Conservation (phyloP, 345 rosid genomes). For the Raphanus sativus region DNA sequence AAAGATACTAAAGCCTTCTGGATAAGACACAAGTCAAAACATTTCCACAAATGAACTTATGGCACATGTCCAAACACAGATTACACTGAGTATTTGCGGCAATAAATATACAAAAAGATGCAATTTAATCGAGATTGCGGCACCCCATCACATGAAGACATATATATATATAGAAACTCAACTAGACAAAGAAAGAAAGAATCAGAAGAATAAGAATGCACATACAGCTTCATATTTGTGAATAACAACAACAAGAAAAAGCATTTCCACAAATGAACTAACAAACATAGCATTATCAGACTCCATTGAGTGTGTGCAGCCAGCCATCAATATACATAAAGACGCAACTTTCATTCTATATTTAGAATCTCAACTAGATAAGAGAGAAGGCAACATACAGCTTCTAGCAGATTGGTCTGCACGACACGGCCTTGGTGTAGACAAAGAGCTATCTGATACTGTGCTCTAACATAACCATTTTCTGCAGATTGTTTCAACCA, state of each 20-base stretch:
- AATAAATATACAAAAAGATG: neutral
- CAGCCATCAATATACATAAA: neutral
- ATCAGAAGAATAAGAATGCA: neutral
- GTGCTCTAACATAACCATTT: conserved; percentile 72
- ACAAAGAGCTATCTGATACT: conserved; percentile 86
- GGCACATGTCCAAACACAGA: neutral
- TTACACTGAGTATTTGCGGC: neutral
- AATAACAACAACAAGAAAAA: neutral
- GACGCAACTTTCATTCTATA: neutral
- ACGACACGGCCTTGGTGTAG: conserved; percentile 66
- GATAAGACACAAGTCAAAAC: neutral
- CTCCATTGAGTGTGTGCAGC: neutral
- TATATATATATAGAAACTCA: neutral
- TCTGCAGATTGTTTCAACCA: conserved; percentile 68
- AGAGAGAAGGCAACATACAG: conserved; percentile 45
- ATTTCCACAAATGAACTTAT: neutral
- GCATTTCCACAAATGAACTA: conserved; percentile 4
- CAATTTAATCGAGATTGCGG: neutral
- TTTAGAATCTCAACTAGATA: neutral
- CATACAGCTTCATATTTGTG: neutral
- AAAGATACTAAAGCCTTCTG: neutral
- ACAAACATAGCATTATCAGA: conserved; percentile 2
- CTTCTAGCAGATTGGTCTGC: conserved; percentile 55
- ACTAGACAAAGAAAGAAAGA: neutral
- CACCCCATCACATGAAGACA: neutral